Conservation (phyloP, 345 rosid species). For the Syzygium aqueum region DNA sequence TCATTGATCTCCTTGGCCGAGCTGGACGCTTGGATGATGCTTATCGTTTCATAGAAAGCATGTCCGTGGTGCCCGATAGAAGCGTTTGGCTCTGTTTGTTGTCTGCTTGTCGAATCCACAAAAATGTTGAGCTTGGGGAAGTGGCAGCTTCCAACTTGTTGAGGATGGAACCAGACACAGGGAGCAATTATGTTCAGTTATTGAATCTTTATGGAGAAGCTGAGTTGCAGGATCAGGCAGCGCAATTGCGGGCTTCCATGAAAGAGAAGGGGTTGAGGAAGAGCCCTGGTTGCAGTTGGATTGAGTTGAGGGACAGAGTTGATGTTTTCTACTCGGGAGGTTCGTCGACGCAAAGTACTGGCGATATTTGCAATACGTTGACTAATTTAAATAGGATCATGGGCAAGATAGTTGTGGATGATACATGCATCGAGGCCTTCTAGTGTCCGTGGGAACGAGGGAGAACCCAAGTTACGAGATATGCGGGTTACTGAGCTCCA, state of each 20-base stretch:
- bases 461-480: not conserved
- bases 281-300: constrained; percentile 80
- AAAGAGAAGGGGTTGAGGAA: constrained; percentile 62
- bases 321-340: constrained; percentile 57
- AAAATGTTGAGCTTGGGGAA: constrained; percentile 51
- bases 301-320: constrained; percentile 33
- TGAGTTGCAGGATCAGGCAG: constrained; percentile 49
- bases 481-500: not conserved
- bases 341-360: constrained; percentile 29
- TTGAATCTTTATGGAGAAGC: constrained; percentile 63
- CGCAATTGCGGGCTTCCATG: constrained; percentile 38
- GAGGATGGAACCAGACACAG: constrained; percentile 43
- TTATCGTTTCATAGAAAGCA: constrained; percentile 36
- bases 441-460: not conserved
- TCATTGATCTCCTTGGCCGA: constrained; percentile 78
- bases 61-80: constrained; percentile 47
- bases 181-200: constrained; percentile 54
- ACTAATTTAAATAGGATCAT: constrained; percentile 27
- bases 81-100: constrained; percentile 69
- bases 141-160: constrained; percentile 48
- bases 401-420: constrained; percentile 15
- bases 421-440: constrained; percentile 10
- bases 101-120: constrained; percentile 50
- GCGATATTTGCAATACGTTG: constrained; percentile 32
- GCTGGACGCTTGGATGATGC: constrained; percentile 59